phyloP scores from a whole-genome alignment of 1,284 basidiomycete genomes.

The Cyathus olla region DNA sequence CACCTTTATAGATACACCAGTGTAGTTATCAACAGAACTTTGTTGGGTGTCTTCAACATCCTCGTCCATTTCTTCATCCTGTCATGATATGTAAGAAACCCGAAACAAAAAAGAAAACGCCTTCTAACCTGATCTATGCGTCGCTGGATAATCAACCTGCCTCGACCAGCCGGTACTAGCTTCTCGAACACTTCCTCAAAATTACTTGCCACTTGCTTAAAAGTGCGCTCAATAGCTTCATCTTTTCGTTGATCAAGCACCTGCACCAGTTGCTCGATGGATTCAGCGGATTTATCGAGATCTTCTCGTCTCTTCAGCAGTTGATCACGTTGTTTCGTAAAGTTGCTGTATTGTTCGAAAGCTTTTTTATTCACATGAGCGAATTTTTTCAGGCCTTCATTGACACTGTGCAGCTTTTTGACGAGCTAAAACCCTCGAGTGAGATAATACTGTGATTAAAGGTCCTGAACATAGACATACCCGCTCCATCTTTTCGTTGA shows the following conservation, averaged over 20 bases:
- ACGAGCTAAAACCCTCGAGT: conserved; percentile 69
- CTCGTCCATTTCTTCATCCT: conserved; percentile 79
- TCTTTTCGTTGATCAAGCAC: conserved; percentile 98
- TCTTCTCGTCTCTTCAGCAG: conserved; percentile 89
- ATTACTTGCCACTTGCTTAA: conserved; percentile 97
- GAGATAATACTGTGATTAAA: neutral
- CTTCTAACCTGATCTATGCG: conserved; percentile 82
- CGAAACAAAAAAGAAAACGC: conserved; percentile 1
- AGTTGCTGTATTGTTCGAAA: conserved; percentile 98
- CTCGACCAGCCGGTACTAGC: conserved; percentile 95
- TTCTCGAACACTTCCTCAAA: conserved; percentile 98
- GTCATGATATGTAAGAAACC: conserved; percentile 2
- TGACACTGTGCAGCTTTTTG: conserved; percentile 90
- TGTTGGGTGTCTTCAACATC: conserved; percentile 78
- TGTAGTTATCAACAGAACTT: conserved; percentile 92
- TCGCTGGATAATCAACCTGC: conserved; percentile 92
- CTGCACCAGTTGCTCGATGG: conserved; percentile 95
- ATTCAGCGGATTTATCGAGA: conserved; percentile 88
- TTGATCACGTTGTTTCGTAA: conserved; percentile 97
- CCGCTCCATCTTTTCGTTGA: conserved; percentile 83
- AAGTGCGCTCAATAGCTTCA: conserved; percentile 98
- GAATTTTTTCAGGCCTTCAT: conserved; percentile 95
- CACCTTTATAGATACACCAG: conserved; percentile 95
- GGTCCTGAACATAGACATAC: conserved; percentile 54
- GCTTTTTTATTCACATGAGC: conserved; percentile 99